Percentiles rank a stretch among this genome's conserved stretches.
Conservation (phyloP, 2,329 filamentous ascomycete species). For the Phyllosticta capitalensis region DNA sequence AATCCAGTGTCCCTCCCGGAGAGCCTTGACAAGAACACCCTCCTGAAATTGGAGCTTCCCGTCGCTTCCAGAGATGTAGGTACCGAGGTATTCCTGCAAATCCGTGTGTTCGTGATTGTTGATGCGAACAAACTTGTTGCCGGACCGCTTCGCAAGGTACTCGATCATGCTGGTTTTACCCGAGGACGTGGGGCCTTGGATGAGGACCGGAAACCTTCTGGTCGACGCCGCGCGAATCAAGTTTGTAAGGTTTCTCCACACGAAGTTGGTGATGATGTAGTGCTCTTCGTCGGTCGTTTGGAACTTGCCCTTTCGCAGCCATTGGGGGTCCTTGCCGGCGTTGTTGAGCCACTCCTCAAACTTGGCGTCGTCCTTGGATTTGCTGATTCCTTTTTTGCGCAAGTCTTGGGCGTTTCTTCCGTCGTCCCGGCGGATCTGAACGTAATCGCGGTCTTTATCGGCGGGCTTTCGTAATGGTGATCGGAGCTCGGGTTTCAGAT, state of each 20-base stretch:
- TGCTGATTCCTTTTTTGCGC: slow-evolving; percentile 7
- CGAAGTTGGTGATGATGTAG: slow-evolving; percentile 94
- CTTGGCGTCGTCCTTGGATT: slow-evolving; percentile 3
- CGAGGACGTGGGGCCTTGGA: slow-evolving; percentile 93
- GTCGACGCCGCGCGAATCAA: slow-evolving; percentile 90
- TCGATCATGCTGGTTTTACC: slow-evolving; percentile 99
- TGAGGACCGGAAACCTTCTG: slow-evolving; percentile 79
- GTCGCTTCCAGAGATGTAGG: slow-evolving; percentile 77
- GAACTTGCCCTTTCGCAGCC: slow-evolving; percentile 69
- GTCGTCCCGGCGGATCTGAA: slow-evolving; percentile 38
- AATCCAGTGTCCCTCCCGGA: slow-evolving; percentile 93
- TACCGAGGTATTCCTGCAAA: slow-evolving; percentile 92
- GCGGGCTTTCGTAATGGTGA: slow-evolving; percentile 68
- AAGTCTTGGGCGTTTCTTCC: background rate
- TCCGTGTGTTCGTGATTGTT: slow-evolving; percentile 99
- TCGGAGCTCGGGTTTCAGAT: slow-evolving; percentile 67
- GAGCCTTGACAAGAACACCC: slow-evolving; percentile 82
- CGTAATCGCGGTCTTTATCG: slow-evolving; percentile 64
- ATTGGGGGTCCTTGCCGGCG: slow-evolving; percentile 66
- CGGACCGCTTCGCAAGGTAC: slow-evolving; percentile 90
- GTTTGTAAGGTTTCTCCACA: slow-evolving; percentile 90
- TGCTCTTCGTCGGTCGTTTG: slow-evolving; percentile 63
- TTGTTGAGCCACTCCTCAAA: slow-evolving; percentile 10
- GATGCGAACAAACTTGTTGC: slow-evolving; percentile 95
- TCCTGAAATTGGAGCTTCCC: slow-evolving; percentile 88